Evolutionary conservation across 83 land plant genomes (phyloP).

Genomic region (Picea engelmannii): DNA sequence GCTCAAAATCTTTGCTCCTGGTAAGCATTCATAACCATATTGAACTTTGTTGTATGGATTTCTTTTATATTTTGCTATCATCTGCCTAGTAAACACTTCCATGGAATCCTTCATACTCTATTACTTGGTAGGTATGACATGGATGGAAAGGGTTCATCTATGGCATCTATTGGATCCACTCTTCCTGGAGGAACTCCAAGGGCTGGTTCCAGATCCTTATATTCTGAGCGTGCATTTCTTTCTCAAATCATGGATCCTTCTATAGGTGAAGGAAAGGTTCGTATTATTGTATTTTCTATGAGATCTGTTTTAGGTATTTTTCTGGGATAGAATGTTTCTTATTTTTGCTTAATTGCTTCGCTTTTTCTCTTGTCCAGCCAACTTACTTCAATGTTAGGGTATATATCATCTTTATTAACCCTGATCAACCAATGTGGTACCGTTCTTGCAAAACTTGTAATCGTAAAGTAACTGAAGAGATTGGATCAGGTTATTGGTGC

Average conservation of each 20-base stretch:
- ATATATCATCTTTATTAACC: slow-evolving; percentile 82
- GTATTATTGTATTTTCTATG: neutral
- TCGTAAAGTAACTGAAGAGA: too few species aligned
- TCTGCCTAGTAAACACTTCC: neutral
- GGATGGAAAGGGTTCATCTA: slow-evolving; percentile 59
- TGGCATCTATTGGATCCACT: too few species aligned
- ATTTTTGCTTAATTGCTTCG: neutral
- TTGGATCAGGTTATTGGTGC: too few species aligned
- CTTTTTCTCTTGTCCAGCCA: slow-evolving; percentile 57
- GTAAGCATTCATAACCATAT: slow-evolving; percentile 25
- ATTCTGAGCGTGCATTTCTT: slow-evolving; percentile 8
- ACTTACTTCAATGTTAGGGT: slow-evolving; percentile 19
- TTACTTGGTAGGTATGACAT: slow-evolving; percentile 63
- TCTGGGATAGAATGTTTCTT: neutral
- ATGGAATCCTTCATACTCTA: slow-evolving; percentile 2
- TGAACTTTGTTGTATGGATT: neutral
- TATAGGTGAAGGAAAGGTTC: slow-evolving; percentile 36
- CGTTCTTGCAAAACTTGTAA: too few species aligned
- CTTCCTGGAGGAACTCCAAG: too few species aligned
- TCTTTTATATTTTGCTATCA: neutral
- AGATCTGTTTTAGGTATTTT: neutral
- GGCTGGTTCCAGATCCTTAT: too few species aligned
- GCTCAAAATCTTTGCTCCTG: slow-evolving; percentile 75
- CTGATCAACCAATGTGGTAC: slow-evolving; percentile 51
- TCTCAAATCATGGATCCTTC: slow-evolving; percentile 66